Base-by-base conservation (phyloP, 768 basidiomycete species). In the Leccinellum luteum region DNA sequence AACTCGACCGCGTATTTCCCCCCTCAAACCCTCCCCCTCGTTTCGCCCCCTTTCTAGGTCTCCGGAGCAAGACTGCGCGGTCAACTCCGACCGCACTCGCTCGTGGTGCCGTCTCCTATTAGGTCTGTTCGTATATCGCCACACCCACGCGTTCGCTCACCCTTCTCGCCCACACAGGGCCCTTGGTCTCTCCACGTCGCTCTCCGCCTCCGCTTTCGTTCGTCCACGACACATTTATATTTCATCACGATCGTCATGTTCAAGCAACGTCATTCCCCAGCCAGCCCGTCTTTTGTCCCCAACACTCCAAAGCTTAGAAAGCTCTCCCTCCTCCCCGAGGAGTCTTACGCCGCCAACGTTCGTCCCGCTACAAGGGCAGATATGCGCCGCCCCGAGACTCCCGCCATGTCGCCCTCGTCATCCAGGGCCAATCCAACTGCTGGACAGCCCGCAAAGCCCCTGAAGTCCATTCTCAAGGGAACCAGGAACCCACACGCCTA, bases 391-490 rank as follows among this genome's bases (percentile, higher is more conserved):
- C 60, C 64, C 1, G 56, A 56, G 45, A 64, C 70, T 10, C 70
- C 68, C 48, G 49, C 55, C 23, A 59, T 35, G 56, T 17, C 35
- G 6, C 47, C 62, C 13, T 51, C 66, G 2, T 53, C 65, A 2
- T 48, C 67, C 50, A 64, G 61, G 59, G 62, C 56, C 17, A 57
- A 63, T n/a, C 60, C 62, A 35, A 66, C 66, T 4, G 54, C 62
- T 2, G 65, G 69, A 14, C 63, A 61, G 57, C 62, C 65, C 23
- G 56, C 63, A 25, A 51, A 52, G 30, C 68, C 72, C 63, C 60
- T 66, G 25, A 70, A 44, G 52, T 68, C 70, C 25, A 68, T 72
- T n/a, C 64, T 72, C 58, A 72, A 73, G 67, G 70, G 70, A 4
- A 54, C 41, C 43, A 55, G 45, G 30, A 54, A 44, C 51, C 23